Evolutionary conservation across 495 filamentous ascomycete genomes (phyloP), one percentile per base, ranked within the genome.

Genomic region (Aspergillus panamensis): DNA sequence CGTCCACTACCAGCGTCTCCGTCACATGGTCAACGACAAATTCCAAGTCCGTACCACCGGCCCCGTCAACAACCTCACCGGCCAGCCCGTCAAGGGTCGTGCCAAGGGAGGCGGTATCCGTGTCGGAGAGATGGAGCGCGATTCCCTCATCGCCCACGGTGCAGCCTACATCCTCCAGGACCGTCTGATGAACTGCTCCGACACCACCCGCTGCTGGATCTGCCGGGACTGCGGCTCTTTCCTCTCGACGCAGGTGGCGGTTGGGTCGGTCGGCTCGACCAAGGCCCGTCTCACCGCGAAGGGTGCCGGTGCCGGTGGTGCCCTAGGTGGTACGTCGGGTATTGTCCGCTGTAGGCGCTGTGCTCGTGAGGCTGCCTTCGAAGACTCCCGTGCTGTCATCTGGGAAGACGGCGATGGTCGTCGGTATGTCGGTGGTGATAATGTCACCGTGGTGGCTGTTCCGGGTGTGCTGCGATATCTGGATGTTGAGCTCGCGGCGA

Each of bases 21-120:
- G 94, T 67, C 94, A 98, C 84, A 98, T 98, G 94, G 94, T 98
- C 19, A 96, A 96, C 80, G 94, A 98, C 72, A 98, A 98, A 73
- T 98, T 91, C 83, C 94, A 98, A 73, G 94, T 97, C 56, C 85
- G 94, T 69, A 97, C 94, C 3, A 98, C 94, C 0, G 94, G 94
- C 33, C 91, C 89, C 31, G 87, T 97, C 45, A 91, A 90, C 51
- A 78, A 84, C 20, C 81, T 96, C 21, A 97, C 93, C 8, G 94
- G 95, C 32, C 94, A 98, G 70, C 94, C 94, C 25, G 92, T 97
- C 76, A 96, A 98, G 78, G 94, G 94, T 57, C 81, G 93, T 66
- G 91, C 91, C 66, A 90, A 90, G 79, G 94, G 94, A 63, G 94
- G 94, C 72, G 94, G 94, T 84, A 96, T 98, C 66, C 89, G 94